A percentile compares a stretch with the other conserved stretches of the same genome.
Conservation (phyloP, 225 moss, liverwort and hornwort genomes). For the Polytrichum commune region DNA sequence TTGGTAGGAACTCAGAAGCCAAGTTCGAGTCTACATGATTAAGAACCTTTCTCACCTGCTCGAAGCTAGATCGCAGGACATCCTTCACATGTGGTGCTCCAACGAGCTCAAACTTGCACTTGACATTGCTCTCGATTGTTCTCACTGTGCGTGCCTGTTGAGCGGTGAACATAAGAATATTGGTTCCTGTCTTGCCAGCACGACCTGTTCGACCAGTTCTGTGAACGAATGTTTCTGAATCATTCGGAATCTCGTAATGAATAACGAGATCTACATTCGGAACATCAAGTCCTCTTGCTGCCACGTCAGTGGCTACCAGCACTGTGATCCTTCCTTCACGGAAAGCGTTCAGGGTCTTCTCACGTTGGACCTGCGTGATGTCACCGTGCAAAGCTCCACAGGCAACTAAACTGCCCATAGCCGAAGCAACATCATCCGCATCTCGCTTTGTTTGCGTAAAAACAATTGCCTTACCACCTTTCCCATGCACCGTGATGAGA, state of each 20-base stretch:
- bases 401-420: conserved; percentile 79
- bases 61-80: conserved; percentile 76
- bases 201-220: conserved; percentile 90
- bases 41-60: conserved; percentile 70
- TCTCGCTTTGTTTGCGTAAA: conserved; percentile 98
- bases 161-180: conserved; percentile 74
- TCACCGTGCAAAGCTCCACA: conserved; percentile 98
- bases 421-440: conserved; percentile 86
- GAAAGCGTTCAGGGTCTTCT: conserved; percentile 91
- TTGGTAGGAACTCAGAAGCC: conserved; percentile 71
- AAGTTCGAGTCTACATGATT: conserved; percentile 68
- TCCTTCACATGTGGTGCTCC: conserved; percentile 71
- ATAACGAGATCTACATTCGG: conserved; percentile 91
- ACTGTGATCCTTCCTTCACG: conserved; percentile 83
- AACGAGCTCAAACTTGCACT: conserved; percentile 75
- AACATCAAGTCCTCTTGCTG: conserved; percentile 88
- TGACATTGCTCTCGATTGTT: conserved; percentile 87
- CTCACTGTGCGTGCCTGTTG: conserved; percentile 75
- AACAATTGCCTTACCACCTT: conserved; percentile 88
- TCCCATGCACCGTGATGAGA: conserved; percentile 55
- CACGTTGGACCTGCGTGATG: conserved; percentile 82
- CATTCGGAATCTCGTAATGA: conserved; percentile 89
- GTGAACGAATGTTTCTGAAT: conserved; percentile 97
- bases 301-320: conserved; percentile 98
- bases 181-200: conserved; percentile 89